phyloP scores from a whole-genome alignment of 169 alveolate species.

The Babesia bigemina region DNA sequence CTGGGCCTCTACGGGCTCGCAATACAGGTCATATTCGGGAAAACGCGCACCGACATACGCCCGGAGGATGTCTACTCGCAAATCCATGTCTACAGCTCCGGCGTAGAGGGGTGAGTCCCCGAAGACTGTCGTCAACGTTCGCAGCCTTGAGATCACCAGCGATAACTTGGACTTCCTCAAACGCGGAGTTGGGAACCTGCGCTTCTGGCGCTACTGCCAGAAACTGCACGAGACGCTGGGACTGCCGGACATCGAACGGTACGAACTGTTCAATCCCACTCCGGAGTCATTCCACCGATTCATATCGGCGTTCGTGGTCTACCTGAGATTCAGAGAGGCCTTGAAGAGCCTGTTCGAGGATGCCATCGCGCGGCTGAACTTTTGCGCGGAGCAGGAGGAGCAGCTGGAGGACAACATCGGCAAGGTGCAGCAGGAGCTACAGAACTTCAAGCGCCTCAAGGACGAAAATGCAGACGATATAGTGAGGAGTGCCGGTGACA shows the following conservation, averaged over 20 bases:
- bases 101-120: conserved; percentile 48
- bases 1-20: conserved; percentile 67
- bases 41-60: conserved; percentile 57
- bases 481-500: conserved; percentile 3
- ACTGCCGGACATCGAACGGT: conserved; percentile 55
- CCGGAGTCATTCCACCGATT: conserved; percentile 49
- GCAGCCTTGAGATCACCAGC: conserved; percentile 34
- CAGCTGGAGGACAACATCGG: conserved; percentile 29
- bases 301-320: conserved; percentile 57
- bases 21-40: conserved; percentile 66
- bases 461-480: conserved; percentile 31
- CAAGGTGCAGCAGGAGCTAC: conserved; percentile 22
- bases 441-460: conserved; percentile 31
- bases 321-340: conserved; percentile 59
- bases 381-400: conserved; percentile 51
- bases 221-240: conserved; percentile 55
- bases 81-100: conserved; percentile 34
- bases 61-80: conserved; percentile 62
- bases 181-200: conserved; percentile 59
- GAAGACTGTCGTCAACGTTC: background rate
- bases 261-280: conserved; percentile 62
- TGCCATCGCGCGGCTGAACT: conserved; percentile 34
- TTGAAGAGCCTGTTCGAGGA: conserved; percentile 47
- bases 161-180: conserved; percentile 47
- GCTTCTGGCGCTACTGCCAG: conserved; percentile 70